A percentile compares a stretch with the other conserved stretches of the same genome.
These are phyloP conservation scores for Suillus spraguei DNA, from an alignment of 768 basidiomycete species.

Conservation along the genomic window DNA sequence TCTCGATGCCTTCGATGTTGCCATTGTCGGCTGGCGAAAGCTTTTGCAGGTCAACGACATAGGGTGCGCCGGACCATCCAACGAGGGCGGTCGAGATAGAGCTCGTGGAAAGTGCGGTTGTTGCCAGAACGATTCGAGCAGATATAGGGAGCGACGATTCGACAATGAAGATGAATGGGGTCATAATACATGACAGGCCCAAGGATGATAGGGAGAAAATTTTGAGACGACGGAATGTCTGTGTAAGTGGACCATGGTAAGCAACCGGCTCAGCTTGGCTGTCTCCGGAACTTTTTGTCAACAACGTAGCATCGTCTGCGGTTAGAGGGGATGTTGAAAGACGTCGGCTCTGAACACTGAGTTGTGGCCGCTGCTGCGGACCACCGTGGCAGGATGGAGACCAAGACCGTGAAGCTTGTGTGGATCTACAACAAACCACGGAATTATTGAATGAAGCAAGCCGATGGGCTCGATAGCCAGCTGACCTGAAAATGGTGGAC, in stretches of 20 bases:
- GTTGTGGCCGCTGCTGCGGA: constrained; percentile 15
- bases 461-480: neutral
- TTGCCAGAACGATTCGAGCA: constrained; percentile 68
- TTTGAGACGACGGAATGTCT: constrained; percentile 78
- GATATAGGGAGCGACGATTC: constrained; percentile 74
- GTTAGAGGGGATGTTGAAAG: constrained; percentile 18
- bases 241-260: constrained; percentile 74
- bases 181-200: constrained; percentile 62
- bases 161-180: constrained; percentile 82
- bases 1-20: constrained; percentile 58
- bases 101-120: constrained; percentile 72
- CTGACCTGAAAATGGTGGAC: neutral
- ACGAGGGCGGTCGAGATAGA: constrained; percentile 76
- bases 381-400: neutral
- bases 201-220: constrained; percentile 83
- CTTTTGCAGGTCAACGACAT: constrained; percentile 65
- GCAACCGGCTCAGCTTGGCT: constrained; percentile 21
- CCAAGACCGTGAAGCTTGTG: neutral
- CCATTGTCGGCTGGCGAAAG: constrained; percentile 46
- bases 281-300: constrained; percentile 13
- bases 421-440: neutral
- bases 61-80: constrained; percentile 69
- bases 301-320: constrained; percentile 5
- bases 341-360: constrained; percentile 11
- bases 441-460: neutral